Evolutionary conservation across 164 flowering plant genomes (phyloP).

Genomic region (Hamamelis virginiana): DNA sequence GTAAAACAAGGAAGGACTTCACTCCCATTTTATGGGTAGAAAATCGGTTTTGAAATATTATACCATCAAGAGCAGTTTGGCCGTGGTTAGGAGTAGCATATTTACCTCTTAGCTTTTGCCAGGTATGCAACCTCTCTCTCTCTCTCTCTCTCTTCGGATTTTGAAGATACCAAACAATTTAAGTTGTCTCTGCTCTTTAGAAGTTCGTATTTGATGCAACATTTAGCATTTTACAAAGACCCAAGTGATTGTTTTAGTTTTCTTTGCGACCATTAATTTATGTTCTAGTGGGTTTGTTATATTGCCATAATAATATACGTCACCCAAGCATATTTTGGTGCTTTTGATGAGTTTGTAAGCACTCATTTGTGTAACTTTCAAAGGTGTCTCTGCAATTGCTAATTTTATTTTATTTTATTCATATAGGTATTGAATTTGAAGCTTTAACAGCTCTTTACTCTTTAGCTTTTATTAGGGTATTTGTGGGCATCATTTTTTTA

Average conservation of each 20-base stretch:
- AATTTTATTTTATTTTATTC: no score
- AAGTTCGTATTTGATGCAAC: not conserved
- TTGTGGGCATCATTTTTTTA: not conserved
- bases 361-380: not conserved
- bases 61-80: not conserved
- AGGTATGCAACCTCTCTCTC: not conserved
- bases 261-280: not conserved
- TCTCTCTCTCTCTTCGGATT: not conserved
- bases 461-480: not conserved
- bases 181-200: not conserved
- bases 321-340: no score
- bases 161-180: not conserved
- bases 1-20: not conserved
- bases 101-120: not conserved
- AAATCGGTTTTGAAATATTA: no score
- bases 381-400: not conserved
- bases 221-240: no score
- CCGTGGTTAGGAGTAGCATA: not conserved
- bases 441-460: not conserved
- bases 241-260: not conserved
- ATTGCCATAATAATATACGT: no score
- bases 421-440: not conserved
- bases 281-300: no score
- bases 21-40: no score
- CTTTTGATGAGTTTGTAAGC: no score